Evolutionary conservation across 2,329 filamentous ascomycete genomes (phyloP).

Genomic region (Diaporthe citrichinensis): DNA sequence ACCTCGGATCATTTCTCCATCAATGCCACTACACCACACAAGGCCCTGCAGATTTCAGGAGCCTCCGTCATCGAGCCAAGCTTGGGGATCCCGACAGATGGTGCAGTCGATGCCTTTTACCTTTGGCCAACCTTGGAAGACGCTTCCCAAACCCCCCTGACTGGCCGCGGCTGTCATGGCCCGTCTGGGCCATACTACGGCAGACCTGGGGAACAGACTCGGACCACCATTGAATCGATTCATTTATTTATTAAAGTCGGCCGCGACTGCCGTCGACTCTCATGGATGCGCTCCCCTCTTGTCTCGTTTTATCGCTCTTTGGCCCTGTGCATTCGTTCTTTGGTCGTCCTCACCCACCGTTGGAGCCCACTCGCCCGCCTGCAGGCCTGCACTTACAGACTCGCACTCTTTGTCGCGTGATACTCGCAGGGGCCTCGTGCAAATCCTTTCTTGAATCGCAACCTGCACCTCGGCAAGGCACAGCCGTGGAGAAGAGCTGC

Average conservation of each 20-base stretch:
- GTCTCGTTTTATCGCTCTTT: constrained; percentile 8
- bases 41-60: constrained; percentile 30
- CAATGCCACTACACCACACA: constrained; percentile 26
- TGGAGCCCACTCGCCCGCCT: not conserved
- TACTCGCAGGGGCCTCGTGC: constrained; percentile 24
- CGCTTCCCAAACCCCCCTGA: constrained; percentile 20
- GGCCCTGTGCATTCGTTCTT: constrained; percentile 5
- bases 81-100: constrained; percentile 26
- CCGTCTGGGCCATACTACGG: not conserved
- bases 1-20: constrained; percentile 22
- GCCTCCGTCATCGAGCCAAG: constrained; percentile 34
- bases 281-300: not conserved
- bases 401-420: constrained; percentile 21
- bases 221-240: constrained; percentile 11
- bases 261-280: constrained; percentile 23
- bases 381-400: constrained; percentile 10
- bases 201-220: constrained; percentile 27
- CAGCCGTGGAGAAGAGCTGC: constrained; percentile 29
- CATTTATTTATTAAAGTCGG: constrained; percentile 32
- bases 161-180: constrained; percentile 24
- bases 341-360: not conserved
- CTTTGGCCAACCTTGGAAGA: constrained; percentile 17
- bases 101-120: constrained; percentile 7
- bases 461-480: constrained; percentile 35
- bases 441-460: constrained; percentile 34